These are phyloP conservation scores for Primulina tabacum DNA, from an alignment of 257 asterid species.

Conservation along the genomic window DNA sequence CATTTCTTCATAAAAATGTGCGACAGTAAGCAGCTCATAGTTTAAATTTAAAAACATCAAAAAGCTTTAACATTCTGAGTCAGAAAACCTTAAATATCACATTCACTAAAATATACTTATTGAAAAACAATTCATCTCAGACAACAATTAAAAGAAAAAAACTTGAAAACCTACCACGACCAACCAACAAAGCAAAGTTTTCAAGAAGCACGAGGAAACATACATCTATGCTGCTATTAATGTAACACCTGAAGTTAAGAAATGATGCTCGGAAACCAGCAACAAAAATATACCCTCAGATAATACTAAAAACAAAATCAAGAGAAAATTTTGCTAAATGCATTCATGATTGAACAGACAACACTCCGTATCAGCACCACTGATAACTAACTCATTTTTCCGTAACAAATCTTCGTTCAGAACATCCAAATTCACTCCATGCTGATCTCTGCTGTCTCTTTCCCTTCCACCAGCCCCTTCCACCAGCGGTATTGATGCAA, in stretches of 20 bases:
- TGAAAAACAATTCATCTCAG: neutral
- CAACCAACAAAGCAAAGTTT: conserved; percentile 5
- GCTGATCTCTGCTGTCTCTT: conserved; percentile 5
- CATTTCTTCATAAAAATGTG: conserved; percentile 58
- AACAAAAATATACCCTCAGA: neutral
- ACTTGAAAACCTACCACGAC: conserved; percentile 10
- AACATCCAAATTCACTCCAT: neutral
- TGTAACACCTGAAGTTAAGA: neutral
- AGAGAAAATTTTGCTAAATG: neutral
- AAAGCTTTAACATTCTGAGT: conserved; percentile 2
- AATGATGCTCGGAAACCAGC: neutral
- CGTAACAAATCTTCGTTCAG: neutral
- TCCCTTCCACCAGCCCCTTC: neutral
- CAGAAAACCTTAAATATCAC: conserved; percentile 9
- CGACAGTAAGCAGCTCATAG: conserved; percentile 34
- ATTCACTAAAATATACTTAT: conserved; percentile 12
- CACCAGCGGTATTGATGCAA: neutral
- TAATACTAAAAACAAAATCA: conserved; percentile 5
- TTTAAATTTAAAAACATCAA: conserved; percentile 12
- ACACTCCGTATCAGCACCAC: conserved; percentile 1
- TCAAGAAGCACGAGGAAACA: conserved; percentile 11
- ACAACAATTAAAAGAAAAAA: conserved; percentile 16
- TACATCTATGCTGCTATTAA: neutral
- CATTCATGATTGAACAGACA: neutral
- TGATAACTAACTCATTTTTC: neutral